Base-by-base conservation (phyloP, 306 rosid species). In the Gillenia trifoliata region DNA sequence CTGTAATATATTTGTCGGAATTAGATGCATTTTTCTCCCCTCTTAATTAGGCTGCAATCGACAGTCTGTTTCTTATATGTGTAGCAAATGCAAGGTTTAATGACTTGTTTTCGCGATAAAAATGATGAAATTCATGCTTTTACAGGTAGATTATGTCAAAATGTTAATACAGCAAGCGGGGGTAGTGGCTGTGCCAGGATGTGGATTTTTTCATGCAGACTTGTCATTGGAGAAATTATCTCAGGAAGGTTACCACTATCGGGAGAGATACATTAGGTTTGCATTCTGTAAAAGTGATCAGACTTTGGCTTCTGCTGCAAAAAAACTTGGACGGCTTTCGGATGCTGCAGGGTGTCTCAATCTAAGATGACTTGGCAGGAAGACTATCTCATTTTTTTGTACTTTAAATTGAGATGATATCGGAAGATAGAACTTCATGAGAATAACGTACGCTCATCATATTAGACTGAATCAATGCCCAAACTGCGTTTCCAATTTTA, bases 141-240 rank as follows among this genome's bases (percentile, higher is more conserved):
- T 62, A 31, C 88, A 93, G 97, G 89, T 85, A 41, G 92, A 91
- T 72, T 93, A 73, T 86, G 92, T 93, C 8, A 84, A 82, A 82
- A 83, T 81, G 71, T 45, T 93, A 69, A 88, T 93, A 83, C 70
- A 88, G 74, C 77, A 81, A 79, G 93, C 90, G 0, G 97, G 92
- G 33, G 89, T 93, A 77, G 98, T 91, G 86, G 97, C 96, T 22
- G 97, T 93, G 77, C 97, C 96, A 68, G 93, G 97, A 41, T 81
- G 87, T 68, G 90, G 93, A 64, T 90, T 93, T 78, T 90, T 93
- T 33, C 95, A 81, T 56, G 23, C 84, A 19, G 71, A 82, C 59
- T 75, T 57, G 25, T 75, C 20, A 7, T 34, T 64, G 43, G 77
- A 82, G 68, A 91, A 83, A 79, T 61, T 1, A 78, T 78, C 82